Base-by-base conservation (phyloP, 2,329 filamentous ascomycete species). In the Tolypocladium cylindrosporum region DNA sequence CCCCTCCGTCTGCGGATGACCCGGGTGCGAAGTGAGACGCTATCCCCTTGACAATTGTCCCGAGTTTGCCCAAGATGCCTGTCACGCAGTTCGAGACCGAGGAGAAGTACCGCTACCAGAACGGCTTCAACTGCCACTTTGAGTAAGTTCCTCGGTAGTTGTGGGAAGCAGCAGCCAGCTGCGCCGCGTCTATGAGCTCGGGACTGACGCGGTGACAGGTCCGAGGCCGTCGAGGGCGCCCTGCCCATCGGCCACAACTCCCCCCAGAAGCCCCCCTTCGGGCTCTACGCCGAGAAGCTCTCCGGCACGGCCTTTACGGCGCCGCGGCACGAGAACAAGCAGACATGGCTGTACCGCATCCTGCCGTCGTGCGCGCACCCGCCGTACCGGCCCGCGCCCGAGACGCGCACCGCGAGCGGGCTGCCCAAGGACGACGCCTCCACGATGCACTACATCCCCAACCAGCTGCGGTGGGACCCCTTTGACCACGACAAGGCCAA, bases 391-490 rank as follows among this genome's bases (percentile, higher is more conserved):
- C 31, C 48, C 10, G 48, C 48, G 48, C 1, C 86, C 86, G 0
- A 77, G 87, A 40, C 77, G 37, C 53, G 53, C 40, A 59, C 62
- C 27, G 56, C 63, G 31, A 55, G 55, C 14, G 57, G 54, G 31
- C 52, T 55, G 27, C 39, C 11, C 39, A 50, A 16, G 36, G 65
- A 67, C 54, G 65, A 62, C 21, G 63, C 60, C 63, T 52, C 48
- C 48, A 21, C 10, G 48, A 52, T 74, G 36, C 67, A 71, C 61
- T 72, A 70, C 51, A 71, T 74, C 42, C 90, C 90, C 0, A 93
- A 93, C 65, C 90, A 94, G 72, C 78, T 95, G 40, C 84, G 90
- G 60, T 95, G 90, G 90, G 86, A 90, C 64, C 89, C 80, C 1
- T 91, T 92, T 69, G 86, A 92, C 66, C 77, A 90, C 61, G 79